Base-by-base conservation (phyloP, 2,329 filamentous ascomycete genomes). In the Colletotrichum sp. region DNA sequence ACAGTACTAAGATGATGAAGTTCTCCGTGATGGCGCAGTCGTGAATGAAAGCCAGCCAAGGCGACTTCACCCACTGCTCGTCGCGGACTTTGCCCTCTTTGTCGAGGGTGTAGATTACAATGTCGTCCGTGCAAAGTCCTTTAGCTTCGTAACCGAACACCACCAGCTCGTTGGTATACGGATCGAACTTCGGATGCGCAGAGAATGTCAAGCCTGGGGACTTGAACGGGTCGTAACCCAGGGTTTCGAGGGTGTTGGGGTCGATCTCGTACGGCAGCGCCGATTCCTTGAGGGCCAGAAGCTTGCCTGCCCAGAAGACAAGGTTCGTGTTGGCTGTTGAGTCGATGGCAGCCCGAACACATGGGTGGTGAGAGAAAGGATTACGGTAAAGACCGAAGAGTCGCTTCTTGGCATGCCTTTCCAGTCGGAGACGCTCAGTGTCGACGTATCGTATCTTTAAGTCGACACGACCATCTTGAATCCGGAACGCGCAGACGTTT, bases 281-380 rank as follows among this genome's bases (percentile, higher is more conserved):
- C 62, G 85, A 83, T 71, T 91, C 89, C 78, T 90, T 90, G 44
- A 84, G 82, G 0, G 88, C 88, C 3, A 90, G 81, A 15, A 90
- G 79, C 16, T 87, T 83, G 2, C 86, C 86, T 24, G 86, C 83
- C 84, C 86, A 90, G 78, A 85, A 87, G 4, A 90, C 80, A 5
- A 90, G 81, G 72, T 90, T 90, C 0, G 89, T 90, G 75, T 91
- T 91, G 9, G 88, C 85, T 0, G 85, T 85, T 18, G 77, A 83
- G 52, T 82, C 78, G 21, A 85, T 81, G 6, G 81, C 82, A 59
- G 83, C 83, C 15, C 78, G 75, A 12, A 80, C 80, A 59, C 79
- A 81, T 6, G 81, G 81, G 52, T 82, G 79, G 76, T 86, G 83
- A 12, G 85, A 86, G 76, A 79, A 85, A 39, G 80, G 82, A 76